Evolutionary conservation across 352 stramenopile genomes (phyloP), one percentile per base, ranked within the genome.

Genomic region (Pythium rhizo-oryzae): DNA sequence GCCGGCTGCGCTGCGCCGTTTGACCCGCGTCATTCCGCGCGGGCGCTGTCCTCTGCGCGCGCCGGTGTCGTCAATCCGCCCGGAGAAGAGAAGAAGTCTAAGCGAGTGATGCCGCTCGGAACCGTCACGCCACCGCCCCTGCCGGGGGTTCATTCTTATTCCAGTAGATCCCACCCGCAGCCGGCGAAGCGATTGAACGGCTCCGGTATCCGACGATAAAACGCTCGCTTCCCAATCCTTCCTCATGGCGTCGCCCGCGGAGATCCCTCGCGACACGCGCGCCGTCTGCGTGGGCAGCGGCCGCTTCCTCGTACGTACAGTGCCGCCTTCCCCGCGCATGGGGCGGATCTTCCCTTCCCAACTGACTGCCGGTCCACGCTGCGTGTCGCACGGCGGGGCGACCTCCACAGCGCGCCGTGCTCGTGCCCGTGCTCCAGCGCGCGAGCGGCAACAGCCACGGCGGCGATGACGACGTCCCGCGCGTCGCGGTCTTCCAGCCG

Each of bases 221-320:
- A n/a, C n/a, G n/a, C n/a, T n/a, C n/a, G n/a, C n/a, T n/a, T n/a
- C n/a, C n/a, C n/a, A n/a, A n/a, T n/a, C n/a, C n/a, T n/a, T n/a
- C n/a, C n/a, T n/a, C n/a, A 53, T 53, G 46, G n/a, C 46, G 46
- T 8, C 46, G n/a, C n/a, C n/a, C n/a, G n/a, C n/a, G 6, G 46
- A 25, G 46, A 53, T 53, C 24, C 46, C 46, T 53, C 18, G 24
- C 46, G 46, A 53, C 46, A 53, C 62, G 11, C 35, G 52, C 52
- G 61, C 80, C 41, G 69, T 94, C 24, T 91, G 82, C 77, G 81
- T 94, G 51, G 85, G 85, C 61, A 87, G 77, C 49, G 85, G 85
- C 21, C 80, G 85, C 62, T 94, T 94, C 70, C 56, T 92, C 65
- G 83, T 91, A 57, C 68, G 59, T 62, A 25, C 3, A 8, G n/a